Evolutionary conservation across 345 rosid species (phyloP), one percentile per base, ranked within the genome.

Genomic region (Eucalyptus regnans): DNA sequence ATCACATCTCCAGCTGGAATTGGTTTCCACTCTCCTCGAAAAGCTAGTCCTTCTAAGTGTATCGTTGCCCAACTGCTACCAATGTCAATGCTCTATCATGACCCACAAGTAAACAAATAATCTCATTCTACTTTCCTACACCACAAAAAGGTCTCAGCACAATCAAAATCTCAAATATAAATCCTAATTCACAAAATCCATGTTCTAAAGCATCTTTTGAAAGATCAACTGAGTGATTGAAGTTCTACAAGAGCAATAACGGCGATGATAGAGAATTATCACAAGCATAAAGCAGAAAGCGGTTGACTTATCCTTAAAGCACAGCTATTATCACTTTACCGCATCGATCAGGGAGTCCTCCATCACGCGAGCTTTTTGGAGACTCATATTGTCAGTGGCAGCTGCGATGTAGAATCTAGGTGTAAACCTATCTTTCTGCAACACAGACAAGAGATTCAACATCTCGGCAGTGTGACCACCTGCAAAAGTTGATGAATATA

Each of bases 381-480:
- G 95, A 89, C 99, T 98, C 97, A 96, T 97, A 89, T 95, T 95
- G 93, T 98, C 99, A 13, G 99, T 98, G 58, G 96, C 95, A 29
- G 99, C 99, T n/a, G 99, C 98, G 56, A 98, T 91, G 90, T 97
- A 97, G 92, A 90, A 96, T 90, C 99, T 91, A 4, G 99, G 99
- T 9, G 92, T 71, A 91, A 93, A 95, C 88, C 95, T 92, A 66
- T 94, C 95, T 91, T 90, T 94, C 20, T 91, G 95, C 90, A 98
- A 87, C 86, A 91, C 94, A 86, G 95, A 94, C 90, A 96, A 91
- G 51, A 98, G 93, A 90, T 95, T 94, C 90, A 97, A 92, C 98
- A 98, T 98, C 96, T 96, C 98, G 37, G 99, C 99, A 9, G 98
- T 97, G 91, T 98, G 99, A n/a, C 99, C 99, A 17, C 99, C 99